phyloP scores from a whole-genome alignment of 2,329 filamentous ascomycete genomes.

The Exophiala sp. region DNA sequence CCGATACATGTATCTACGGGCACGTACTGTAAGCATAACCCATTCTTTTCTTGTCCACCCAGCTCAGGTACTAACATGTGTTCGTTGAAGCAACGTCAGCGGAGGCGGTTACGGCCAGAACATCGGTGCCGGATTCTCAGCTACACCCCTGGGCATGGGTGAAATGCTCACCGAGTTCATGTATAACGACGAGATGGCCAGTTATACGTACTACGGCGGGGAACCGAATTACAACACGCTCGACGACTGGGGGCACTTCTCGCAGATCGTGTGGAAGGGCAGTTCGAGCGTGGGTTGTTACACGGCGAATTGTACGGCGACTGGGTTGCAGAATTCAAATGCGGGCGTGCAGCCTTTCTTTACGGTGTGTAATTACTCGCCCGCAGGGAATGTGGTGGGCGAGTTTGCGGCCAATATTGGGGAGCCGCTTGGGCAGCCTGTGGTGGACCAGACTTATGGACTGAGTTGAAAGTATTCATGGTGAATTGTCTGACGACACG shows the following conservation, averaged over 20 bases:
- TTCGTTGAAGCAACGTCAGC: constrained; percentile 42
- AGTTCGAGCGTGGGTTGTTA: constrained; percentile 55
- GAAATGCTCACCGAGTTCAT: constrained; percentile 73
- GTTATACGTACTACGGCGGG: constrained; percentile 52
- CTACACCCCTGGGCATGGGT: constrained; percentile 43
- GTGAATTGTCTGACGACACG: no score
- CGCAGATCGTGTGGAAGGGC: constrained; percentile 67
- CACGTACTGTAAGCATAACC: constrained; percentile 67
- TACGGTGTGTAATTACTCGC: constrained; percentile 85
- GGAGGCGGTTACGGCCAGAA: constrained; percentile 81
- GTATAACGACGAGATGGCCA: constrained; percentile 74
- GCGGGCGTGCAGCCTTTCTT: constrained; percentile 55
- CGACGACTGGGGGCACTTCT: constrained; percentile 68
- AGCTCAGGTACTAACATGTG: background rate
- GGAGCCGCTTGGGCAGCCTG: constrained; percentile 9
- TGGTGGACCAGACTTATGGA: constrained; percentile 13
- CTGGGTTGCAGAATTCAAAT: constrained; percentile 39
- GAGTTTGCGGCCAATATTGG: constrained; percentile 18
- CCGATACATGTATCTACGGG: constrained; percentile 64
- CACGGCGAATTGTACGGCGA: constrained; percentile 38
- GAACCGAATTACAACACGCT: constrained; percentile 61
- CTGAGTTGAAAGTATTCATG: background rate
- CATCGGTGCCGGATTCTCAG: constrained; percentile 65
- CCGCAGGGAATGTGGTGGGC: constrained; percentile 44
- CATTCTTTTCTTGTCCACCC: background rate